phyloP scores from a whole-genome alignment of 1,139 yeast species.

The Yarrowia galli region DNA sequence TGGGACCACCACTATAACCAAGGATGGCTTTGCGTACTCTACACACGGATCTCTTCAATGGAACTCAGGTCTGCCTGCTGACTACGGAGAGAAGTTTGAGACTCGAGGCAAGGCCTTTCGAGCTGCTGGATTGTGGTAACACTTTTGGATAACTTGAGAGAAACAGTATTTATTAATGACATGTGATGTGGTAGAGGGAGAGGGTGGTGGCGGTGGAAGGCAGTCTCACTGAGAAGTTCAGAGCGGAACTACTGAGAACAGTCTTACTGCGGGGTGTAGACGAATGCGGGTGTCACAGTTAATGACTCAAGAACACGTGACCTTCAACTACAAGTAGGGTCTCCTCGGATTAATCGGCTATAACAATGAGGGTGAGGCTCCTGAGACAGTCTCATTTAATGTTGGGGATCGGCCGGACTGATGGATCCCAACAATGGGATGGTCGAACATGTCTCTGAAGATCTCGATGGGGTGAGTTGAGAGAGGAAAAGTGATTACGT shows the following conservation, averaged over 20 bases:
- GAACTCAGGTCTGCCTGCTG: conserved; percentile 20
- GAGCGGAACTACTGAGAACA: too few species aligned
- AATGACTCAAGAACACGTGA: too few species aligned
- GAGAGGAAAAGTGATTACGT: too few species aligned
- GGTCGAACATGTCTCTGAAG: neutral
- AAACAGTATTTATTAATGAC: neutral
- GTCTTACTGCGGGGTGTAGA: too few species aligned
- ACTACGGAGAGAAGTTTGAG: conserved; percentile 30
- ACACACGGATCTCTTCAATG: conserved; percentile 17
- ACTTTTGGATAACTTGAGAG: too few species aligned
- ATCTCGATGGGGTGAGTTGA: too few species aligned
- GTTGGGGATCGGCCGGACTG: neutral
- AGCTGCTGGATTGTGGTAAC: conserved; percentile 13
- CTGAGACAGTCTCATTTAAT: conserved; percentile 2
- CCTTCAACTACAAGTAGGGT: too few species aligned
- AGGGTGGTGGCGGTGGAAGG: too few species aligned
- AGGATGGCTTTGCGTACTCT: conserved; percentile 32
- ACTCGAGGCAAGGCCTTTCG: conserved; percentile 23
- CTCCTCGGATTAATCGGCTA: too few species aligned
- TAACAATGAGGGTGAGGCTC: neutral
- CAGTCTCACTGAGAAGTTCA: too few species aligned
- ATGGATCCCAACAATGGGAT: neutral
- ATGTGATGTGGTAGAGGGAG: too few species aligned
- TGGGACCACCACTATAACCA: conserved; percentile 22
- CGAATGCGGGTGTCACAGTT: too few species aligned